Conservation (phyloP, 805 yeast species). For the Hagleromyces aurorensis region DNA sequence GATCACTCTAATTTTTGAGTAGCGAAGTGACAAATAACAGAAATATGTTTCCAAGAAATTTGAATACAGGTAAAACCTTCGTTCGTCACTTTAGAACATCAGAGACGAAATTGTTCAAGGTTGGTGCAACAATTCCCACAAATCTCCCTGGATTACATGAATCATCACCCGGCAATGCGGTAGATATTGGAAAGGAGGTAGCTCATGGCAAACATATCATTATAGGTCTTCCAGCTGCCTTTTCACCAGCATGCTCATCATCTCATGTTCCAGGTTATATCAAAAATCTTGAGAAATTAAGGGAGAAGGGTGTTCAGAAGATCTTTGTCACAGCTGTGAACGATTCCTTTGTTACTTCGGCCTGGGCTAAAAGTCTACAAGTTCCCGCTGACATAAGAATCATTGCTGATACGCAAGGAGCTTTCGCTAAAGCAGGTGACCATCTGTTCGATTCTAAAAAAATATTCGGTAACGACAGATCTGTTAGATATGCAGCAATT, state of each 20-base stretch:
- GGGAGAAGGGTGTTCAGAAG: slow-evolving; percentile 54
- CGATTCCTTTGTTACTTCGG: slow-evolving; percentile 77
- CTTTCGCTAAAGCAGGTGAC: slow-evolving; percentile 58
- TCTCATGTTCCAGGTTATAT: slow-evolving; percentile 68
- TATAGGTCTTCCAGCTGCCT: slow-evolving; percentile 73
- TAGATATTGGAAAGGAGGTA: slow-evolving; percentile 45
- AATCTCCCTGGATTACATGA: slow-evolving; percentile 42
- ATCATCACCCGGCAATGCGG: slow-evolving; percentile 56
- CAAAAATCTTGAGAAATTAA: slow-evolving; percentile 41
- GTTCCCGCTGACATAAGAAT: slow-evolving; percentile 38
- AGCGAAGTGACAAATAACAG: background rate
- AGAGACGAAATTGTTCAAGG: slow-evolving; percentile 32
- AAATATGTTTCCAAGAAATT: slow-evolving; percentile 1
- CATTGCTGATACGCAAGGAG: slow-evolving; percentile 76
- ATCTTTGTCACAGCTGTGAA: slow-evolving; percentile 71
- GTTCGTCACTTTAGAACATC: slow-evolving; percentile 23
- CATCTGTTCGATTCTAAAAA: slow-evolving; percentile 66
- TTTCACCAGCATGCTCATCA: slow-evolving; percentile 71
- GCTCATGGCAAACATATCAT: slow-evolving; percentile 44
- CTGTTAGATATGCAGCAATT: slow-evolving; percentile 66
- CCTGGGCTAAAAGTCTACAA: slow-evolving; percentile 55
- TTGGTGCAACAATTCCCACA: slow-evolving; percentile 58
- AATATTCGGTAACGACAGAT: slow-evolving; percentile 69
- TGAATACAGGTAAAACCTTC: background rate
- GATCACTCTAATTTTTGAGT: no score